phyloP scores from a whole-genome alignment of 2,329 filamentous ascomycete species.

The Cylindrodendrum hubeiense region DNA sequence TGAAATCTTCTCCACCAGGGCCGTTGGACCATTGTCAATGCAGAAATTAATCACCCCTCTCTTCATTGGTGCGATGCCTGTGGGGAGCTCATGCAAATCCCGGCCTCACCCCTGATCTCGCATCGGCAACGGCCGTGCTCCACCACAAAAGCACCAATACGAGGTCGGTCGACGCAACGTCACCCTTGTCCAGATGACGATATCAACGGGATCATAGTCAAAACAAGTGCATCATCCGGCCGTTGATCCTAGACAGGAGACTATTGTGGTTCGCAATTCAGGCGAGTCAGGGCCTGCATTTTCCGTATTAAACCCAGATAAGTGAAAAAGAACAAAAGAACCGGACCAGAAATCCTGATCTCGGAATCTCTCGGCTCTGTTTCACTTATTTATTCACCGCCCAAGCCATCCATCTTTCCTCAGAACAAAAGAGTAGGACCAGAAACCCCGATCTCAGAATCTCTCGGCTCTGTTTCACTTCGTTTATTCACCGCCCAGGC shows the following conservation, averaged over 20 bases:
- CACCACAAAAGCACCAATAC: slow-evolving; percentile 21
- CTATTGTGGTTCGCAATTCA: not conserved
- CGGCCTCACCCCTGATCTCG: slow-evolving; percentile 5
- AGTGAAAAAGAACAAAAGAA: slow-evolving; percentile 16
- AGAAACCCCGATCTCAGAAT: not conserved
- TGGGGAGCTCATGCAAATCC: slow-evolving; percentile 14
- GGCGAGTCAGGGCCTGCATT: not conserved
- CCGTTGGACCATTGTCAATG: not conserved
- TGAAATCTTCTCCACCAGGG: slow-evolving; percentile 1
- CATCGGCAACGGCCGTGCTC: slow-evolving; percentile 12
- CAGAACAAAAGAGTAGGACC: no score
- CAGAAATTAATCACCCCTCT: not conserved
- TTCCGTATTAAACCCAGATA: not conserved
- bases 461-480: not conserved
- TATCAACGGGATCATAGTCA: slow-evolving; percentile 1
- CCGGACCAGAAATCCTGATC: not conserved
- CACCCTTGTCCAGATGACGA: not conserved
- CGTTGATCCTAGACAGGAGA: slow-evolving; percentile 2
- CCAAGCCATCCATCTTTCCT: no score
- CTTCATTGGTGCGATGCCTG: slow-evolving; percentile 4
- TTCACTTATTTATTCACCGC: not conserved
- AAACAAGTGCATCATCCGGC: slow-evolving; percentile 8
- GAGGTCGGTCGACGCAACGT: not conserved
- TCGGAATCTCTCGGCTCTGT: not conserved
- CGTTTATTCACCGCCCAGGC: not conserved